A percentile compares a stretch with the other conserved stretches of the same genome.
Conservation (phyloP, 352 stramenopile species). For the Globisporangium abappressorium region DNA sequence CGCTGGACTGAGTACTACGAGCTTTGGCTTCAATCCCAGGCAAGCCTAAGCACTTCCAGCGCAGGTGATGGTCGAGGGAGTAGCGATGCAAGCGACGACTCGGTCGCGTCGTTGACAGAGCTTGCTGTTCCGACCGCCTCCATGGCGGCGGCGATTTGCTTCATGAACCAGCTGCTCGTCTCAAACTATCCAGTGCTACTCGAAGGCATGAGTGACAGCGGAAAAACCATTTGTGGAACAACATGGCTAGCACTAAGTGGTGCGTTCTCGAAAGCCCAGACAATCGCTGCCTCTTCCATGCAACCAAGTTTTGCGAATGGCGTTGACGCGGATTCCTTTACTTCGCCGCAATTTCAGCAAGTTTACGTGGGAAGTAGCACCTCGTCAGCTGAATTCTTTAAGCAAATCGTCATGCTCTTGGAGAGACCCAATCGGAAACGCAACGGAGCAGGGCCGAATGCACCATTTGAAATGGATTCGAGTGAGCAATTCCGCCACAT, state of each 20-base stretch:
- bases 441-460: background rate
- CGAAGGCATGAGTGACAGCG: conserved; percentile 36
- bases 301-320: background rate
- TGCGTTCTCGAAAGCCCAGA: conserved; percentile 39
- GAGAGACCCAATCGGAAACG: conserved; percentile 1
- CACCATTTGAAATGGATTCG: background rate
- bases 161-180: conserved; percentile 47
- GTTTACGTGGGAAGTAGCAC: conserved; percentile 14
- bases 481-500: background rate
- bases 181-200: conserved; percentile 37
- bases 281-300: background rate
- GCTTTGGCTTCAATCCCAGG: conserved; percentile 34
- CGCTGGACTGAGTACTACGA: conserved; percentile 67
- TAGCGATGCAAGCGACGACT: background rate
- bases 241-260: conserved; percentile 26
- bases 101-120: background rate
- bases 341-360: conserved; percentile 7
- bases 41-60: conserved; percentile 13
- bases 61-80: background rate
- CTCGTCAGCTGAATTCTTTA: conserved; percentile 10
- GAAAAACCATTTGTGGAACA: conserved; percentile 46
- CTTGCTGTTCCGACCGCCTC: conserved; percentile 38
- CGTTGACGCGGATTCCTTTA: background rate
- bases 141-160: conserved; percentile 35
- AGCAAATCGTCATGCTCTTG: conserved; percentile 15